Conservation (phyloP, 495 filamentous ascomycete genomes). For the Xylaria curta region DNA sequence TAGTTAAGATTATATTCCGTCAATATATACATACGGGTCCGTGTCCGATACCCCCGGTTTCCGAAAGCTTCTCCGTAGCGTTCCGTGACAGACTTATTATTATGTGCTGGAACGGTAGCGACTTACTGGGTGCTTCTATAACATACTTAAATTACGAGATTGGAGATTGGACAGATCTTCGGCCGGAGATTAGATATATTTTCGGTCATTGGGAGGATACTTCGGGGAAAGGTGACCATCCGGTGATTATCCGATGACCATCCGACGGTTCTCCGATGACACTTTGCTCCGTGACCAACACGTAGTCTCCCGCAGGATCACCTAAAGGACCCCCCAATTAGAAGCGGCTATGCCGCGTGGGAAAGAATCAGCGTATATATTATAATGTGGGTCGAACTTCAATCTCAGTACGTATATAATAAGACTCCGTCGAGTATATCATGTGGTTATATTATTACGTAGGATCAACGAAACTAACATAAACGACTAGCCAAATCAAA, state of each 20-base stretch:
- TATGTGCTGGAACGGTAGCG: too few species aligned
- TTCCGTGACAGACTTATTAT: too few species aligned
- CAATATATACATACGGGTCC: too few species aligned
- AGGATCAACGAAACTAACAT: not conserved
- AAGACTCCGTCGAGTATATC: not conserved
- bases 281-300: not conserved
- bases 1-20: too few species aligned
- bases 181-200: not conserved
- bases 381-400: not conserved
- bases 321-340: not conserved
- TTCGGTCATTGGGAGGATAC: not conserved
- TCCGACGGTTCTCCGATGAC: not conserved
- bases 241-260: conserved; percentile 3
- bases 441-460: not conserved
- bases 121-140: too few species aligned
- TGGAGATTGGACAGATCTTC: not conserved
- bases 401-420: not conserved
- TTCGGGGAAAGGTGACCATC: not conserved
- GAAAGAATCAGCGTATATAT: not conserved
- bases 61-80: too few species aligned
- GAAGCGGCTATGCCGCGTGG: not conserved
- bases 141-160: not conserved
- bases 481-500: not conserved
- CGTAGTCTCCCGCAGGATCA: not conserved
- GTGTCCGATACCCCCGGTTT: too few species aligned